Evolutionary conservation across 495 filamentous ascomycete species (phyloP).

Genomic region (Penicillium macrosclerotiorum): DNA sequence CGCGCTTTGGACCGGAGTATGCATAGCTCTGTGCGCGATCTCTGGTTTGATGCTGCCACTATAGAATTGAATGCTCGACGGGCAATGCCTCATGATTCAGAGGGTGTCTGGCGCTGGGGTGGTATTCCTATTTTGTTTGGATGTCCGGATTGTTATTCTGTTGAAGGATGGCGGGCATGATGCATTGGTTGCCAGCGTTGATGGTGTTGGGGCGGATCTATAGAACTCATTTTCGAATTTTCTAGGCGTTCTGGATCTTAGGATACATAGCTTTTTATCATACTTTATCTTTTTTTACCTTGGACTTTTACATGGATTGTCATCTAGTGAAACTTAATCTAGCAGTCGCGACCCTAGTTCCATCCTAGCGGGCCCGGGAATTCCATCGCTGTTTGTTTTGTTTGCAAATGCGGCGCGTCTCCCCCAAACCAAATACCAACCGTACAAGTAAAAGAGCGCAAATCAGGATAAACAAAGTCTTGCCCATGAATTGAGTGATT

Average conservation of each 20-base stretch:
- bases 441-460: not conserved
- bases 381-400: slow-evolving; percentile 17
- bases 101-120: slow-evolving; percentile 33
- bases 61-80: slow-evolving; percentile 32
- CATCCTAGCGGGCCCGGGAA: no score
- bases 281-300: no score
- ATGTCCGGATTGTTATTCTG: slow-evolving; percentile 32
- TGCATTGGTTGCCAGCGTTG: slow-evolving; percentile 9
- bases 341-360: no score
- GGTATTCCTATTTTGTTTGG: slow-evolving; percentile 38
- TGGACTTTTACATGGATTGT: no score
- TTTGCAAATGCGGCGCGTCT: slow-evolving; percentile 26
- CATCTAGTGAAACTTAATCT: no score
- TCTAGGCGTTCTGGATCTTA: slow-evolving; percentile 4
- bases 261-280: not conserved
- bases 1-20: slow-evolving; percentile 28
- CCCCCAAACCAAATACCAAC: slow-evolving; percentile 11
- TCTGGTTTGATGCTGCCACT: slow-evolving; percentile 43
- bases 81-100: slow-evolving; percentile 32
- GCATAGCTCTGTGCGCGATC: slow-evolving; percentile 36
- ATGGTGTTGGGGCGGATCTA: slow-evolving; percentile 12
- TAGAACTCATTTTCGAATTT: slow-evolving; percentile 2
- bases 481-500: not conserved
- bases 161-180: slow-evolving; percentile 37
- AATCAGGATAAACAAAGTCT: not conserved